phyloP scores from a whole-genome alignment of 2,329 filamentous ascomycete species.

The Penicillium occitanis region DNA sequence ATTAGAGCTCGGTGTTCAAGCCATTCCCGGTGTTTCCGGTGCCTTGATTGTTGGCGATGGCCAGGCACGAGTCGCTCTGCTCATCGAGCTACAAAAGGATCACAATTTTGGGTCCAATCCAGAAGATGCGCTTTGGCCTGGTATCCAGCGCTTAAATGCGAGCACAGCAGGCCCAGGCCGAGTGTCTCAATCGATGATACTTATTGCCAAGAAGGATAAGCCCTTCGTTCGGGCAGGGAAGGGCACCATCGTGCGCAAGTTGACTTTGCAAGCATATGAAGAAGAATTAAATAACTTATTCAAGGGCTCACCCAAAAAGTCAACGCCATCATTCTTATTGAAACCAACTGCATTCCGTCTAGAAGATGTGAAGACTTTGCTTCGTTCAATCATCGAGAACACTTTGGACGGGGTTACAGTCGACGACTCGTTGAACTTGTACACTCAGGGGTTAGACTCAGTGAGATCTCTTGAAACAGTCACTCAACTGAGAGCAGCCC shows the following conservation, averaged over 20 bases:
- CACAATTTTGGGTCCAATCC: not conserved
- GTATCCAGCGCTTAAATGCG: not conserved
- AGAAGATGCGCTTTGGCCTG: conserved; percentile 4
- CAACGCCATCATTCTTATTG: conserved; percentile 2
- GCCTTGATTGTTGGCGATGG: conserved; percentile 32
- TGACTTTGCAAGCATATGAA: conserved; percentile 7
- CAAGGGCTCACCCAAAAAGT: not conserved
- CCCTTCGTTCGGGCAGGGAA: conserved; percentile 10
- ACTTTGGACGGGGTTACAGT: not conserved
- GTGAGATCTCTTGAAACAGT: conserved; percentile 10
- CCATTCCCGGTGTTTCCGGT: conserved; percentile 27
- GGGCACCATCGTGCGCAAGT: conserved; percentile 16
- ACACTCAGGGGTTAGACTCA: conserved; percentile 13
- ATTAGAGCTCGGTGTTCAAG: conserved; percentile 24
- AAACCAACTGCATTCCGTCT: conserved; percentile 8
- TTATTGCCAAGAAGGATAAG: conserved; percentile 2
- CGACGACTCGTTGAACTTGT: conserved; percentile 3
- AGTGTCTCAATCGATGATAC: conserved; percentile 10
- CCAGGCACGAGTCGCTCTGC: conserved; percentile 28
- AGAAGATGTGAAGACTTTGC: not conserved
- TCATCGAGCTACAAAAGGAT: conserved; percentile 30
- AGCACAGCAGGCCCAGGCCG: conserved; percentile 4
- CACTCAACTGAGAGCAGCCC: not conserved
- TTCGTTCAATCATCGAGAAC: conserved; percentile 10
- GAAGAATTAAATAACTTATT: conserved; percentile 1